These are phyloP conservation scores for Hura crepitans DNA, from an alignment of 441 rosid genomes.

Conservation along the genomic window DNA sequence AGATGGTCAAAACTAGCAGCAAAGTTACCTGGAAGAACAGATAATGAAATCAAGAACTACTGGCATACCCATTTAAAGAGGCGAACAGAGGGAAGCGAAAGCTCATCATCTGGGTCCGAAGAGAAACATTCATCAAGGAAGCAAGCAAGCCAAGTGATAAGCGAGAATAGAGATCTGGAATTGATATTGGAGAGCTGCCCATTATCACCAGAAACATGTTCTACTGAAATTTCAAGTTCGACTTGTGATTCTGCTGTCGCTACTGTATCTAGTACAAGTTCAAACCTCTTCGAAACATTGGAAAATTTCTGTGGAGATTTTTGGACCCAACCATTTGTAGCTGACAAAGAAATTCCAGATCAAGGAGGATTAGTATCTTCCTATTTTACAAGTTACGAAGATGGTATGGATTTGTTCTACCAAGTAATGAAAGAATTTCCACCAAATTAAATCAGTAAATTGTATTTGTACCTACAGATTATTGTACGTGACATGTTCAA, in stretches of 20 bases:
- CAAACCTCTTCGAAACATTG: background rate
- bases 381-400: constrained; percentile 15
- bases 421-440: constrained; percentile 22
- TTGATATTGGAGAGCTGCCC: constrained; percentile 33
- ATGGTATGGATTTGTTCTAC: constrained; percentile 22
- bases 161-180: background rate
- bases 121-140: background rate
- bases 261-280: background rate
- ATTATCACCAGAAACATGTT: constrained; percentile 24
- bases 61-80: constrained; percentile 42
- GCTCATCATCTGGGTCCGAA: background rate
- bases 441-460: background rate
- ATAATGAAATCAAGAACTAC: constrained; percentile 39
- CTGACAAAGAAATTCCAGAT: constrained; percentile 21
- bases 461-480: too few species aligned
- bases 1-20: constrained; percentile 46
- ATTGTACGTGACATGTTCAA: too few species aligned
- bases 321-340: constrained; percentile 43
- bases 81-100: background rate
- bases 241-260: constrained; percentile 13
- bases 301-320: constrained; percentile 30
- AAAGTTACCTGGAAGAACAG: constrained; percentile 39
- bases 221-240: background rate
- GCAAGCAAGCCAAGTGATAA: background rate
- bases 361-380: background rate